Percentiles rank a stretch among this genome's conserved stretches.
Evolutionary conservation across 257 asterid species (phyloP).

Genomic region (Coffea eugenioides): DNA sequence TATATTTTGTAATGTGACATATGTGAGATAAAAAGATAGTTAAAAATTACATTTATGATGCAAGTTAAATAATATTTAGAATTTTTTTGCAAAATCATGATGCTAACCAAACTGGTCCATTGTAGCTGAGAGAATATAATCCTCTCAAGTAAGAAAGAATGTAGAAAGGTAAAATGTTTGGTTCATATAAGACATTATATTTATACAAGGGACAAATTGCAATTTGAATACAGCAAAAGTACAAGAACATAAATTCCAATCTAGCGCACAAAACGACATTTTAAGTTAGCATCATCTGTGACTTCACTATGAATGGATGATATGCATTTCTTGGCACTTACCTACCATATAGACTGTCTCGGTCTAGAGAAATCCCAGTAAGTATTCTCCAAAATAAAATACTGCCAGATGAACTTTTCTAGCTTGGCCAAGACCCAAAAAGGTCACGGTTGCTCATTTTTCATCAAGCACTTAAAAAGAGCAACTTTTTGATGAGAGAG

Average conservation of each 20-base stretch:
- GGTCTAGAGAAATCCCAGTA: constrained; percentile 41
- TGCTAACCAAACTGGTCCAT: no score
- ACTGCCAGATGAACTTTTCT: constrained; percentile 27
- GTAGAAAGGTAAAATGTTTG: no score
- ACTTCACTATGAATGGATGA: constrained; percentile 6
- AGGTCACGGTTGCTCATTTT: constrained; percentile 31
- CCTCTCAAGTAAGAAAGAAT: no score
- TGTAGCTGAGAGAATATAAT: no score
- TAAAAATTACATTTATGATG: no score
- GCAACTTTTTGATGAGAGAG: constrained; percentile 36
- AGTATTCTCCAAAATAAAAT: constrained; percentile 21
- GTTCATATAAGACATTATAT: no score
- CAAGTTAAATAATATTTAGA: no score
- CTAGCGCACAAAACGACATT: not conserved
- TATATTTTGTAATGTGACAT: no score
- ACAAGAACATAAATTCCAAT: not conserved
- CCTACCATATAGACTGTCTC: constrained; percentile 37
- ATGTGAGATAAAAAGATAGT: no score
- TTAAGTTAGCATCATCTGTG: not conserved
- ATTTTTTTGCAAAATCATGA: no score
- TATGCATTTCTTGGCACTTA: constrained; percentile 21
- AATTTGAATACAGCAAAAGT: not conserved
- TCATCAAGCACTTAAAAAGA: constrained; percentile 54
- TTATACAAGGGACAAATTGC: not conserved
- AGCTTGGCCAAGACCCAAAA: constrained; percentile 30